phyloP scores from a whole-genome alignment of 2,329 filamentous ascomycete species.

The Periconia sp. region DNA sequence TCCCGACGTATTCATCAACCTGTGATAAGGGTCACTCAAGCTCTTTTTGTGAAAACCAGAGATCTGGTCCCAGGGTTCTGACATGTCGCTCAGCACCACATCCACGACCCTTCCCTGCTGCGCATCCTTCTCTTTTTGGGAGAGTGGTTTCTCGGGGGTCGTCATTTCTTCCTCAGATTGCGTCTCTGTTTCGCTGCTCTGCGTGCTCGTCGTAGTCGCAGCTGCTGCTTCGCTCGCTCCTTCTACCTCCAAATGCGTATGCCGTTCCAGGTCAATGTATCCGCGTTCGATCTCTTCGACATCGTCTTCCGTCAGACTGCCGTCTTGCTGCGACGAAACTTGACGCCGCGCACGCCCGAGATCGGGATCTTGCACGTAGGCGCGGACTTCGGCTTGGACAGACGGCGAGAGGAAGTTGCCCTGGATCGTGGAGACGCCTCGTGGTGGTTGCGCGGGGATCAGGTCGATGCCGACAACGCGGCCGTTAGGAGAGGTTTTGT shows the following conservation, averaged over 20 bases:
- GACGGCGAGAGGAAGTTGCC: constrained; percentile 81
- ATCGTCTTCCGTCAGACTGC: constrained; percentile 41
- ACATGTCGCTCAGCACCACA: constrained; percentile 98
- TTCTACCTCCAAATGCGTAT: constrained; percentile 42
- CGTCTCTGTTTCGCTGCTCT: constrained; percentile 21
- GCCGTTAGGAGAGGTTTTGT: constrained; percentile 73
- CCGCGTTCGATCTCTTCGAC: constrained; percentile 52
- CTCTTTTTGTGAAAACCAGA: constrained; percentile 79
- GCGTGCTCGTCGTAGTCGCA: constrained; percentile 13
- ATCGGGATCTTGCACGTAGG: constrained; percentile 69
- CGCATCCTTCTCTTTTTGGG: constrained; percentile 38
- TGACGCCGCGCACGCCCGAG: constrained; percentile 54
- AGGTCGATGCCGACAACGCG: constrained; percentile 90
- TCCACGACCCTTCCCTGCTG: constrained; percentile 68
- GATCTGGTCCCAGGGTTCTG: constrained; percentile 87
- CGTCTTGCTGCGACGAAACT: constrained; percentile 26
- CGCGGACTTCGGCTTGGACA: constrained; percentile 75
- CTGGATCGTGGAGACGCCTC: constrained; percentile 91
- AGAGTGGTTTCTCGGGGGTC: constrained; percentile 22
- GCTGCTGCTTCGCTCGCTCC: constrained; percentile 20
- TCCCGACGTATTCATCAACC: constrained; percentile 99
- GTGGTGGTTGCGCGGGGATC: constrained; percentile 86
- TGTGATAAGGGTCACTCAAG: constrained; percentile 92
- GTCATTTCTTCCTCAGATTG: constrained; percentile 19
- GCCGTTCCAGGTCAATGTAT: constrained; percentile 68